Evolutionary conservation across 495 filamentous ascomycete genomes (phyloP).

Genomic region (Tetracladium setigerum): DNA sequence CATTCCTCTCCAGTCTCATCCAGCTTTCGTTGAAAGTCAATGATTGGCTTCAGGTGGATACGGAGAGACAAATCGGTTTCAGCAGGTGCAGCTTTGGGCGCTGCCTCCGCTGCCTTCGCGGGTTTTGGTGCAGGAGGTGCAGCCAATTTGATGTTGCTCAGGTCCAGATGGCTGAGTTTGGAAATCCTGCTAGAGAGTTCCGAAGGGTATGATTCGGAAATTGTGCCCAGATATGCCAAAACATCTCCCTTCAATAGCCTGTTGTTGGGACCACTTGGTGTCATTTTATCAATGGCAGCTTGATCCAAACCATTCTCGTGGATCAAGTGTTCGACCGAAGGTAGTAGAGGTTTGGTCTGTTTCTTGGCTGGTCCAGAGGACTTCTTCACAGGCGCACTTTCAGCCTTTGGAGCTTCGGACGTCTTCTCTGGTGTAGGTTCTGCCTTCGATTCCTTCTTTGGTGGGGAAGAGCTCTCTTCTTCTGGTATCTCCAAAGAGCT

Average conservation of each 20-base stretch:
- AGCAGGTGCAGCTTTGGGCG: conserved; percentile 32
- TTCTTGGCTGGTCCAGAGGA: conserved; percentile 46
- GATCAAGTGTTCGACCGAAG: conserved; percentile 76
- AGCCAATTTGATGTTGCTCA: conserved; percentile 88
- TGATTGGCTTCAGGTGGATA: conserved; percentile 67
- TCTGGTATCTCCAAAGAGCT: conserved; percentile 57
- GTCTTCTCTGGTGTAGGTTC: conserved; percentile 12
- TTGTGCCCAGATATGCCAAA: conserved; percentile 76
- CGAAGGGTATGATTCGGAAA: conserved; percentile 60
- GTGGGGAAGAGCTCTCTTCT: conserved; percentile 39
- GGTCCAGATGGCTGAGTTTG: conserved; percentile 76
- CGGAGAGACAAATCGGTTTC: conserved; percentile 56
- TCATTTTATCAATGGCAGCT: conserved; percentile 70
- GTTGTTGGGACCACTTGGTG: conserved; percentile 78
- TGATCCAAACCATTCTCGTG: conserved; percentile 65
- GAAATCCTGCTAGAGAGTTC: conserved; percentile 59
- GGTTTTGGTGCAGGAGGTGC: conserved; percentile 37
- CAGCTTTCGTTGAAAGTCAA: conserved; percentile 72
- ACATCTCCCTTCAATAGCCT: conserved; percentile 94
- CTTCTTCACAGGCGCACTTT: conserved; percentile 21
- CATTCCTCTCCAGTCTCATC: conserved; percentile 66
- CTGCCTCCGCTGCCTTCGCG: conserved; percentile 29
- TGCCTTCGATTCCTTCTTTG: conserved; percentile 29
- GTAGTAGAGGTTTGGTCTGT: conserved; percentile 73
- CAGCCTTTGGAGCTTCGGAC: conserved; percentile 14